Evolutionary conservation across 2,329 filamentous ascomycete genomes (phyloP), one percentile per base, ranked within the genome.

Genomic region (Trichoderma brevicompactum): DNA sequence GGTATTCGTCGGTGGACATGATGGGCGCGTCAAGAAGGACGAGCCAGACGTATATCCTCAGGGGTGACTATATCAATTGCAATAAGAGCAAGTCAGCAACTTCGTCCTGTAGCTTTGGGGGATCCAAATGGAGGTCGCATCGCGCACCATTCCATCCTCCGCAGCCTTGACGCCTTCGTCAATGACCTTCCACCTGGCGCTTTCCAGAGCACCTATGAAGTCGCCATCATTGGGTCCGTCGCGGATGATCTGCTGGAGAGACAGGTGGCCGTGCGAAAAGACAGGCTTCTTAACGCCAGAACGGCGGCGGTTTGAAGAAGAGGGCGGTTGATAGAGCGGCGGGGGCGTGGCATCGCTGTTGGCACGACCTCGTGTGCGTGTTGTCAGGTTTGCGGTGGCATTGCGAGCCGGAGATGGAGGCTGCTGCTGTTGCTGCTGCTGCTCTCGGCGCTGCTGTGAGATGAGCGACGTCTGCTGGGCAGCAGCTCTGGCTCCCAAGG

Each of bases 11-110:
- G 66, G 95, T 97, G 50, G 89, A 85, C 68, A 97, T 82, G 49
- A 96, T 88, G 7, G 92, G 89, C 38, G 94, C 89, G 74, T 97
- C 92, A 71, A 99, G 89, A 12, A 99, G 87, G 70, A 97, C 92
- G 46, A 98, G 86, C 95, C 95, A 99, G 69, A 96, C 87, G 77
- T 99, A 98, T 75, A 98, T 96, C 73, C 95, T 90, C 68, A 95
- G 82, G 52, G 93, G 90, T 19, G 95, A 99, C 94, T 97, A 56
- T 7, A 32, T 19, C 12, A 44, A 53, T 44, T 1, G n/a, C 46
- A 34, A 54, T 34, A 54, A 13, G 2, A n/a, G 1, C 15, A 9
- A 5, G 40, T 54, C 60, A 63, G 49, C 28, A 46, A 13, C 19
- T 46, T 63, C 49, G 8, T n/a, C 41, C 7, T n/a, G 28, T 54